These are phyloP conservation scores for Candida coleopterorum DNA, from an alignment of 805 yeast species.

Conservation along the genomic window DNA sequence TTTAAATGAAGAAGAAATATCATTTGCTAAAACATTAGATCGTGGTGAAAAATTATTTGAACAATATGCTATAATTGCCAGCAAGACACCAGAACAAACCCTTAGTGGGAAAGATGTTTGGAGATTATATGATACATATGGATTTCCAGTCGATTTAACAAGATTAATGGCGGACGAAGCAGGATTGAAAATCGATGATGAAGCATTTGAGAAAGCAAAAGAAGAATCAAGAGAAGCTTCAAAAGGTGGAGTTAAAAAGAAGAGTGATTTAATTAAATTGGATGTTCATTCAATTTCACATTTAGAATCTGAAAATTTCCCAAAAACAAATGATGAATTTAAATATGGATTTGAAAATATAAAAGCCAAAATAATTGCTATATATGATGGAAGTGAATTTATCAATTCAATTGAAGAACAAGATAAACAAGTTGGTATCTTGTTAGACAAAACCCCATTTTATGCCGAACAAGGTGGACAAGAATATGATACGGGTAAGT, in stretches of 20 bases:
- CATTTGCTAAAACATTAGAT: constrained; percentile 92
- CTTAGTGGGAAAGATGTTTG: constrained; percentile 94
- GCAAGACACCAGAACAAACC: constrained; percentile 66
- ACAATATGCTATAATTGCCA: constrained; percentile 82
- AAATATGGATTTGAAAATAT: constrained; percentile 74
- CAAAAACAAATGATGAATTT: constrained; percentile 77
- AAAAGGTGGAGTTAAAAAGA: constrained; percentile 70
- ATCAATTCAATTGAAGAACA: constrained; percentile 39
- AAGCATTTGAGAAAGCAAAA: constrained; percentile 87
- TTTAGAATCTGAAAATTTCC: constrained; percentile 54
- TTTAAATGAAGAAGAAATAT: constrained; percentile 91
- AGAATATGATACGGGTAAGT: constrained; percentile 90
- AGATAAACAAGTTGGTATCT: constrained; percentile 61
- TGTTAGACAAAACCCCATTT: constrained; percentile 87
- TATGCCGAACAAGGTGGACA: constrained; percentile 99
- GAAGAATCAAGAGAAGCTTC: constrained; percentile 91
- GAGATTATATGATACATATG: constrained; percentile 97
- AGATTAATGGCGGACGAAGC: constrained; percentile 98
- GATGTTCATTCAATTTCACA: constrained; percentile 87
- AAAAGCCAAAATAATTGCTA: constrained; percentile 63
- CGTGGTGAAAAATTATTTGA: constrained; percentile 97
- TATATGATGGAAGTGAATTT: constrained; percentile 64
- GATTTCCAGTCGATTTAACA: constrained; percentile 98
- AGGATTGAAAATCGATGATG: constrained; percentile 86
- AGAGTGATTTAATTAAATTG: constrained; percentile 63